Evolutionary conservation across 148 eudicot species (phyloP).

Genomic region (Diospyros lotus): DNA sequence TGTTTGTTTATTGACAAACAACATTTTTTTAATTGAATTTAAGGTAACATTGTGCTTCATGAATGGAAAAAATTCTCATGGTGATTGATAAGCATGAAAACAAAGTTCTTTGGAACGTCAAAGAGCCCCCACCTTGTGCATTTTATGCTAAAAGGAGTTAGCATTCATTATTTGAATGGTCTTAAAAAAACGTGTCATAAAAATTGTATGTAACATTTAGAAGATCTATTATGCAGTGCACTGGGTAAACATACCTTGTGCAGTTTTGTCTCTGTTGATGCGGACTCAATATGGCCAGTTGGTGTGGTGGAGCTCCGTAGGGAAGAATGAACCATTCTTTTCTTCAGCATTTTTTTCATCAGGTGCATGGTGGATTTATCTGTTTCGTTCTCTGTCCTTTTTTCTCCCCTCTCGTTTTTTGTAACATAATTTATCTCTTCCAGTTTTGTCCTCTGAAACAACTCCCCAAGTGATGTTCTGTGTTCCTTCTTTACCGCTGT

Average conservation of each 20-base stretch:
- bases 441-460: slow-evolving; percentile 70
- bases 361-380: slow-evolving; percentile 50
- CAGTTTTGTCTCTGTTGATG: slow-evolving; percentile 53
- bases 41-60: background rate
- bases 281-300: slow-evolving; percentile 32
- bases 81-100: too few species aligned
- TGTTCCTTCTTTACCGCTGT: slow-evolving; percentile 44
- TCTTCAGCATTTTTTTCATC: slow-evolving; percentile 65
- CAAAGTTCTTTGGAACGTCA: too few species aligned
- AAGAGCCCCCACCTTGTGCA: too few species aligned
- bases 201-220: background rate
- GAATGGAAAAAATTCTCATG: too few species aligned
- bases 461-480: slow-evolving; percentile 70
- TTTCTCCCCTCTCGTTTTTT: slow-evolving; percentile 40
- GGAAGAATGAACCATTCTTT: slow-evolving; percentile 38
- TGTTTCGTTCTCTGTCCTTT: slow-evolving; percentile 44
- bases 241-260: slow-evolving; percentile 49
- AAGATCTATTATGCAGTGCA: background rate
- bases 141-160: too few species aligned
- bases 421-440: slow-evolving; percentile 48
- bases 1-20: too few species aligned
- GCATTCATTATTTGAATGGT: background rate
- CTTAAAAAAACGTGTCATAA: background rate
- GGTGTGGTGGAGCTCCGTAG: slow-evolving; percentile 30
- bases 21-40: background rate